Percentiles rank a stretch among this genome's conserved stretches.
Conservation (phyloP, 352 stramenopile species). For the Pythium phragmitis region DNA sequence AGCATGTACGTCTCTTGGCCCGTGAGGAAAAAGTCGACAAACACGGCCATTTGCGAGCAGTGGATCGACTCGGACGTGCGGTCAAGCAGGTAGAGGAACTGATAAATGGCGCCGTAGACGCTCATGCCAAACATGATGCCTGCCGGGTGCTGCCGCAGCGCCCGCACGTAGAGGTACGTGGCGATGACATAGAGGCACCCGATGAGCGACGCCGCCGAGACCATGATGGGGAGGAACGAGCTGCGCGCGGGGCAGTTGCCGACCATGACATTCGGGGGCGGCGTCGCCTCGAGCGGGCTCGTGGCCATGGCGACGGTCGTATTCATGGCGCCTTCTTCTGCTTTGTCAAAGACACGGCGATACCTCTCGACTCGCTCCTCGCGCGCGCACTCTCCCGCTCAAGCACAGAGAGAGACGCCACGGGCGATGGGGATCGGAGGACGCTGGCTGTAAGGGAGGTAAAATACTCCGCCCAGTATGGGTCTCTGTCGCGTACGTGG, state of each 20-base stretch:
- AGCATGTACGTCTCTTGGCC: conserved; percentile 88
- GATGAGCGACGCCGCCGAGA: conserved; percentile 63
- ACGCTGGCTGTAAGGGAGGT: no score
- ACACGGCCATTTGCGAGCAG: conserved; percentile 60
- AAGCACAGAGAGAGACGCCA: no score
- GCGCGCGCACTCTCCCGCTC: no score
- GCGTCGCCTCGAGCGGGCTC: background rate
- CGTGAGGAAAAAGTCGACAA: conserved; percentile 82
- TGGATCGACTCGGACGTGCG: conserved; percentile 39
- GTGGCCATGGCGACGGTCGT: conserved; percentile 5
- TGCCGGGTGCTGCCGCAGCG: conserved; percentile 74
- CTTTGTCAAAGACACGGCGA: no score
- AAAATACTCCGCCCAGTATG: no score
- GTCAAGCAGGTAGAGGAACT: conserved; percentile 75
- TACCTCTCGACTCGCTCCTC: no score
- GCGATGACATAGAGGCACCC: conserved; percentile 79
- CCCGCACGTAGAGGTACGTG: conserved; percentile 64
- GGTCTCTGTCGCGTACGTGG: no score
- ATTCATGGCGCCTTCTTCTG: background rate
- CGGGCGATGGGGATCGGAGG: no score
- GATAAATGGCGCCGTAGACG: conserved; percentile 79
- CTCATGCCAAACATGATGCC: conserved; percentile 88
- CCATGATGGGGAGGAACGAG: conserved; percentile 56
- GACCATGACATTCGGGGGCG: background rate
- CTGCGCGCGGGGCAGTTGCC: conserved; percentile 42